Base-by-base conservation (phyloP, 805 yeast genomes). In the Kuraishia floccosa region DNA sequence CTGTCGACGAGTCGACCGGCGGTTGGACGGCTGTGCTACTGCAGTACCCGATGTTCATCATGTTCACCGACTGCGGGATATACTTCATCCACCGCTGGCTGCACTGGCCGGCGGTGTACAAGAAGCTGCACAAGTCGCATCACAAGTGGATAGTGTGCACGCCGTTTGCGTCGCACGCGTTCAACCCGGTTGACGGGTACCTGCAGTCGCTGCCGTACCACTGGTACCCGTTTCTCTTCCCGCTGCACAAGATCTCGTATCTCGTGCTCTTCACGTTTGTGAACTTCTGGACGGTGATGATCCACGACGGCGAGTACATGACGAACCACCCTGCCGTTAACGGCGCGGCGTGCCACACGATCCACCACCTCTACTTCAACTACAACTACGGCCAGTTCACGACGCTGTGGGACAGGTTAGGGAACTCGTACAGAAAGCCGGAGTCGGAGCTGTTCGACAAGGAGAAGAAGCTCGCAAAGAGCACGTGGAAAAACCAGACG, bases 71-170 rank as follows among this genome's bases (percentile, higher is more conserved):
- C 58, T 79, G 85, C 53, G 81, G 89, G 34, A 86, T 91, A 47
- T 91, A 91, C 54, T 65, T 81, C 49, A 79, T 86, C 44, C 98
- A 91, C 61, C 76, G 97, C 52, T 72, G 83, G 71, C 68, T 91
- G 48, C 98, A 91, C 55, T 85, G 91, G 84, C 96, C 96, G 15
- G 43, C 65, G 12, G 78, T 91, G 25, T 91, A 91, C 72, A 87
- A 80, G 63, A 54, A 47, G 17, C 62, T 91, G 39, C 98, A 91
- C 64, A 91, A 91, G 62, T 96, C 96, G 9, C 98, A 91, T 58
- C 98, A 91, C 69, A 91, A 91, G 61, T 91, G 98, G 98, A 75
- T 91, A 43, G 96, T 91, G 25, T 89, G 97, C 38, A 89, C 98
- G 7, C 98, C 98, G 27, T 91, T 80, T 60, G 98, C 98, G 1